Evolutionary conservation across 1,284 basidiomycete genomes (phyloP).

Genomic region (Trichosporon sp.): DNA sequence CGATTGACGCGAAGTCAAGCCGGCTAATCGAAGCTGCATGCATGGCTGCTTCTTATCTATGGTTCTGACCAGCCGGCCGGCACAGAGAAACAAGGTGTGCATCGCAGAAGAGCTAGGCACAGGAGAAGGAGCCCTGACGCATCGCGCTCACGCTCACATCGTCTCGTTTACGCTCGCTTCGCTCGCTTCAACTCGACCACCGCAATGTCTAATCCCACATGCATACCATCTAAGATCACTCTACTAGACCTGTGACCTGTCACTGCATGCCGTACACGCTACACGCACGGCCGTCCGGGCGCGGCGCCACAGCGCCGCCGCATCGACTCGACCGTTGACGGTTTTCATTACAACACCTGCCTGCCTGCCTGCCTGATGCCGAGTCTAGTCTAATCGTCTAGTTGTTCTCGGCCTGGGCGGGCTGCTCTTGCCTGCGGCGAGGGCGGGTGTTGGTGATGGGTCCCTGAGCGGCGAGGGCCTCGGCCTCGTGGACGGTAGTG

Average conservation of each 20-base stretch:
- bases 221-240: slow-evolving; percentile 5
- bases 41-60: background rate
- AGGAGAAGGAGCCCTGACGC: too few relatives aligned
- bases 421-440: slow-evolving; percentile 22
- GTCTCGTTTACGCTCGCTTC: background rate
- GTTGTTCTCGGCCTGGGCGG: slow-evolving; percentile 3
- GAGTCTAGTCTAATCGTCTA: too few relatives aligned
- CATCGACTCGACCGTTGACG: background rate
- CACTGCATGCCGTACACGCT: slow-evolving; percentile 1
- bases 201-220: background rate
- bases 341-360: background rate
- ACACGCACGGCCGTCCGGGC: slow-evolving; percentile 1
- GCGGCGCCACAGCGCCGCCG: too few relatives aligned
- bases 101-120: too few relatives aligned
- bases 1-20: background rate
- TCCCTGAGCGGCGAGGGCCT: slow-evolving; percentile 33
- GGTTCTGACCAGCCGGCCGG: background rate
- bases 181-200: background rate
- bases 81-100: background rate
- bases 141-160: too few relatives aligned
- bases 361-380: background rate
- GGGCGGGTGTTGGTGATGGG: slow-evolving; percentile 20
- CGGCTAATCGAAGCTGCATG: background rate
- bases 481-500: slow-evolving; percentile 40
- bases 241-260: slow-evolving; percentile 3